phyloP scores from a whole-genome alignment of 2,329 filamentous ascomycete genomes.

The Alternaria brassicae region DNA sequence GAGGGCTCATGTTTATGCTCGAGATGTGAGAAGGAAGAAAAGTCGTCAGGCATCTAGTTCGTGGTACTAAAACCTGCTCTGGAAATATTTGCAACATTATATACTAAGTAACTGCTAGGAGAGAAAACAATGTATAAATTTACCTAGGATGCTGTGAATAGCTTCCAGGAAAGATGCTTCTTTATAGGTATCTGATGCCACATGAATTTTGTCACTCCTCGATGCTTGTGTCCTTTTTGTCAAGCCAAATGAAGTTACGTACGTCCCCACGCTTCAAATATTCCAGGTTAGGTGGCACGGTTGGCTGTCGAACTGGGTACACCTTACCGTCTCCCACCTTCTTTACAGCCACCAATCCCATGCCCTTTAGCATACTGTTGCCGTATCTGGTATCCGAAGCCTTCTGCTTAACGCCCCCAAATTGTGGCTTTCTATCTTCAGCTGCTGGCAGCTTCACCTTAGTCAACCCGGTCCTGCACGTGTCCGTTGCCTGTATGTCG shows the following conservation, averaged over 20 bases:
- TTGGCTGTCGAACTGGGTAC: conserved; percentile 6
- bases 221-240: background rate
- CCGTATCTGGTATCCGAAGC: background rate
- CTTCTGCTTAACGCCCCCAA: background rate
- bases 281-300: conserved; percentile 3
- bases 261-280: background rate
- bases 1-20: conserved; percentile 18
- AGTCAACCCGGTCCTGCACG: no score
- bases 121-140: background rate
- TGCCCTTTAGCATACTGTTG: background rate
- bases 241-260: conserved; percentile 1
- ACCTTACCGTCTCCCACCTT: background rate
- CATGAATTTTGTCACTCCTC: background rate
- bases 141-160: background rate
- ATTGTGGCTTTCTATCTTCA: background rate
- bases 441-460: background rate
- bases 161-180: background rate
- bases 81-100: background rate
- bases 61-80: background rate
- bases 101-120: background rate
- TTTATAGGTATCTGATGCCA: background rate
- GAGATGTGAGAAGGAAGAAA: conserved; percentile 11
- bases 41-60: background rate
- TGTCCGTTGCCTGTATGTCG: background rate
- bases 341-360: background rate